phyloP scores from a whole-genome alignment of 2,329 filamentous ascomycete genomes.

The Pyricularia sp. region DNA sequence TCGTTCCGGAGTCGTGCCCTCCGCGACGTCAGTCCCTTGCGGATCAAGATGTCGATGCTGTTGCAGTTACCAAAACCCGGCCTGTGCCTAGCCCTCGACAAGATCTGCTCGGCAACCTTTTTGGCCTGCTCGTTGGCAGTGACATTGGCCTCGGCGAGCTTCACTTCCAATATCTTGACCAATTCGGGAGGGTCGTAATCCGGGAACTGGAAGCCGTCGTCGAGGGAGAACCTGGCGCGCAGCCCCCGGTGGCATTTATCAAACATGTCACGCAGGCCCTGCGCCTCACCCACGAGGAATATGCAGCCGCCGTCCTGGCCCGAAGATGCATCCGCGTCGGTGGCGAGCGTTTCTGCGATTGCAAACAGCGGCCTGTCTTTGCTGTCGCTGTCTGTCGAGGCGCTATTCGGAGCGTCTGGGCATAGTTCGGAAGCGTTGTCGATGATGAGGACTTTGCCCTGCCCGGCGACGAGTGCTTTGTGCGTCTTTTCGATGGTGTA shows the following conservation, averaged over 20 bases:
- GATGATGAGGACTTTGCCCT: background rate
- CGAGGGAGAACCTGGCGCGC: conserved; percentile 40
- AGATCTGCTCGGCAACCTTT: conserved; percentile 24
- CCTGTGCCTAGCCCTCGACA: conserved; percentile 36
- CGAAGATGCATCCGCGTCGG: background rate
- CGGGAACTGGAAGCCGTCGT: conserved; percentile 31
- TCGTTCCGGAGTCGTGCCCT: background rate
- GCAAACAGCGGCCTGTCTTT: background rate
- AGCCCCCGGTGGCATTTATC: conserved; percentile 48
- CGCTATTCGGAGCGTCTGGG: background rate
- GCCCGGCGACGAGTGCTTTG: background rate
- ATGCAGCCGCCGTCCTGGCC: conserved; percentile 20
- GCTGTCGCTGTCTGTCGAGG: background rate
- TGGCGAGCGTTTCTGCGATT: background rate
- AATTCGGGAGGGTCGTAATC: background rate
- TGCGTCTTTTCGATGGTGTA: background rate
- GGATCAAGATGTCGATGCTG: conserved; percentile 43
- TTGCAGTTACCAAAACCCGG: conserved; percentile 51
- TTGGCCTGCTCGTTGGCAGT: background rate
- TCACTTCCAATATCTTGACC: background rate
- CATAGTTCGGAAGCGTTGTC: background rate
- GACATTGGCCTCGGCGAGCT: background rate
- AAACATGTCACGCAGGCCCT: conserved; percentile 47
- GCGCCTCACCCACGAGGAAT: conserved; percentile 46
- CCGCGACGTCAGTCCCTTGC: background rate